A percentile compares a stretch with the other conserved stretches of the same genome.
Evolutionary conservation across 257 asterid genomes (phyloP).

Genomic region (Solanum gandarillasii): DNA sequence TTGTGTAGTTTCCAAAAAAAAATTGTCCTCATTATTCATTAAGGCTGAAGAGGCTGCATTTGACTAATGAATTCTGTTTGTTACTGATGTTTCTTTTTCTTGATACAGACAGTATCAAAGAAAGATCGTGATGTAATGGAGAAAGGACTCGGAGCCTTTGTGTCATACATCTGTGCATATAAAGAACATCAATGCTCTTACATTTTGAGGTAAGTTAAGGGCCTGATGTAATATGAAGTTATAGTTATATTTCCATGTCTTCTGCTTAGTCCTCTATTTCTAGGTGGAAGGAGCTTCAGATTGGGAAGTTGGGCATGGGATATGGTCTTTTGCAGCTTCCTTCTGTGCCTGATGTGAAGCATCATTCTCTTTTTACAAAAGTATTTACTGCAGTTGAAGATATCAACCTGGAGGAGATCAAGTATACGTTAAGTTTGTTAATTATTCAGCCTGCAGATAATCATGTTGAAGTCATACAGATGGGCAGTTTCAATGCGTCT

Average conservation of each 20-base stretch:
- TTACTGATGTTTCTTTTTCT: conserved; percentile 3
- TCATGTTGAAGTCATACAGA: not conserved
- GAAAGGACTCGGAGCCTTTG: conserved; percentile 83
- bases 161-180: conserved; percentile 78
- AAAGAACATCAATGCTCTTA: conserved; percentile 80
- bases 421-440: conserved; percentile 25
- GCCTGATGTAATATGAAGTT: not conserved
- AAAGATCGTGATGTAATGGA: conserved; percentile 91
- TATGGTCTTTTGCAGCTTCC: conserved; percentile 87
- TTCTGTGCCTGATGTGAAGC: conserved; percentile 73
- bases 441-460: not conserved
- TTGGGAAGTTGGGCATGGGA: conserved; percentile 96
- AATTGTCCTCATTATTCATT: not conserved
- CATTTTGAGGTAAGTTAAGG: conserved; percentile 54
- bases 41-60: not conserved
- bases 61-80: not conserved
- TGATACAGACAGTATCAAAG: conserved; percentile 65
- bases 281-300: conserved; percentile 96
- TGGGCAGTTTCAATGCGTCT: not conserved
- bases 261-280: not conserved
- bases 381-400: conserved; percentile 67
- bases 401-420: conserved; percentile 61
- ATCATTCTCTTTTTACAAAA: conserved; percentile 61
- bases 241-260: conserved; percentile 2
- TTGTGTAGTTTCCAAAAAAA: not conserved